Base-by-base conservation (phyloP, 2,329 filamentous ascomycete species). In the Arthroderma sp. region DNA sequence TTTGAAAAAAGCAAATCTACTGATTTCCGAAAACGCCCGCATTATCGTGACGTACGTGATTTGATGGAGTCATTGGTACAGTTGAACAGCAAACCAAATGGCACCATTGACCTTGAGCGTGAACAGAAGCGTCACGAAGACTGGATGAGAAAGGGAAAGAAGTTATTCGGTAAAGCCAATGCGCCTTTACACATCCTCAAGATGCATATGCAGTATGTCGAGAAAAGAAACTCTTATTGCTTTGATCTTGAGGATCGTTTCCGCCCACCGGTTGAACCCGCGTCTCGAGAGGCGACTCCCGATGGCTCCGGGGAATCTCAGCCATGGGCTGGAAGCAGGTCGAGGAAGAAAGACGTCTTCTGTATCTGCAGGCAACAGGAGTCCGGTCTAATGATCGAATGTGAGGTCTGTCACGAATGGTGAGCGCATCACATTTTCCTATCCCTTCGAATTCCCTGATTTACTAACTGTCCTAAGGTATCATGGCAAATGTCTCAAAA, bases 331-430 rank as follows among this genome's bases (percentile, higher is more conserved):
- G 66, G 68, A 38, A 70, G 65, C 77, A 85, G 65, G 79, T 86
- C 65, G 57, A 70, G 68, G 57, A 77, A 80, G 77, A 68, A 83
- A 74, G 91, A 97, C 68, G 91, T 97, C 0, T 98, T 97, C 70
- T 98, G 93, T 71, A 95, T 98, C 63, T 98, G 93, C 73, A 84
- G 93, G 59, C 88, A 85, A 61, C 82, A 89, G 5, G 93, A 98
- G 72, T 90, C 91, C 38, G 93, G 93, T 55, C 94, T 97, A 86
- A 98, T 98, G 93, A 97, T 98, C 65, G 93, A 98, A 73, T 98
- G 93, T 70, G 93, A 97, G 70, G 79, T 96, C 39, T 98, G 93
- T 72, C 91, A 96, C 67, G 93, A 98, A 75, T 98, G 93, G 93
- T 91, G 71, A 76, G 84, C 76, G 2, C n/a, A 55, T 47, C 17